Evolutionary conservation across 2,329 filamentous ascomycete species (phyloP).

Genomic region (Zymoseptoria pseudotritici): DNA sequence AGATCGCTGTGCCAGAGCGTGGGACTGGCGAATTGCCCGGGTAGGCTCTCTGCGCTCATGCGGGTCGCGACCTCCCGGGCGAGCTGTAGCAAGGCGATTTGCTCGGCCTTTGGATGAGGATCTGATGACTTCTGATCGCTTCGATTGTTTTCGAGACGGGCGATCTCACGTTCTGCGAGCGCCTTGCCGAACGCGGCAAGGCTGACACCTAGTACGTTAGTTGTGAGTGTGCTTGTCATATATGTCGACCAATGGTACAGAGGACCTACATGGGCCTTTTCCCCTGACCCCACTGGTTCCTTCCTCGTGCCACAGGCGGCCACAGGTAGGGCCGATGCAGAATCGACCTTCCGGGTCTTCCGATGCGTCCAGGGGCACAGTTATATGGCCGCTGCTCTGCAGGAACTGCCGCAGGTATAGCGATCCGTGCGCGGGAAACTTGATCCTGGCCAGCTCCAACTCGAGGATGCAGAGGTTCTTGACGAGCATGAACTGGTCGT

Average conservation of each 20-base stretch:
- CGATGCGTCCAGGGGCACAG: background rate
- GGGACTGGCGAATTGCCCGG: background rate
- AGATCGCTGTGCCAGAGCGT: constrained; percentile 7
- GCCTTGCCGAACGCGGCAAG: constrained; percentile 1
- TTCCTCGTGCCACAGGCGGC: background rate
- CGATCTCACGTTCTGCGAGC: constrained; percentile 1
- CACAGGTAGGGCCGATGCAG: background rate
- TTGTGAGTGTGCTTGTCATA: background rate
- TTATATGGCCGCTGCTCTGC: background rate
- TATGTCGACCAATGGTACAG: background rate
- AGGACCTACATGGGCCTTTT: background rate
- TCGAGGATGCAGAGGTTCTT: constrained; percentile 4
- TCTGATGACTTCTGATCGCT: background rate
- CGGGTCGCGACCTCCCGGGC: background rate
- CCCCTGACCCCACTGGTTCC: background rate
- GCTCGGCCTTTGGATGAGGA: background rate
- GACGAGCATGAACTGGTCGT: constrained; percentile 1
- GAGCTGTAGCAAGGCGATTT: background rate
- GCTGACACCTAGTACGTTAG: background rate
- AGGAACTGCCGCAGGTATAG: background rate
- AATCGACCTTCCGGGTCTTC: background rate
- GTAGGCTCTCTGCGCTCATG: constrained; percentile 1
- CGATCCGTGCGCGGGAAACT: background rate
- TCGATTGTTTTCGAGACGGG: background rate
- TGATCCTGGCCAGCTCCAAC: constrained; percentile 1